phyloP scores from a whole-genome alignment of 768 basidiomycete species.

The Pisolithus tinctorius region DNA sequence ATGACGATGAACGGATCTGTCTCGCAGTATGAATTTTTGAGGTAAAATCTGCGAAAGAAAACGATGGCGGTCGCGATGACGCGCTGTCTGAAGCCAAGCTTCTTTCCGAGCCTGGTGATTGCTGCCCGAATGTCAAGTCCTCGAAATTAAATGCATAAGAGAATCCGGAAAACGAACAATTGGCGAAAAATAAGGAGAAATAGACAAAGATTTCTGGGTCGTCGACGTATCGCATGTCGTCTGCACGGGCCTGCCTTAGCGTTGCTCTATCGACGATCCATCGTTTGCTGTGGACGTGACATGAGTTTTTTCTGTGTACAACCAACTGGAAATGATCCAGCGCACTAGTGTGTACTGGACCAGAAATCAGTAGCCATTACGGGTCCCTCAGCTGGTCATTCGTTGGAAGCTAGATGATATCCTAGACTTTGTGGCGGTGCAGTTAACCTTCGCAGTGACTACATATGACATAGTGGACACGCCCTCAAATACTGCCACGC shows the following conservation, averaged over 20 bases:
- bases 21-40: conserved; percentile 93
- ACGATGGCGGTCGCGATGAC: conserved; percentile 92
- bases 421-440: too few relatives aligned
- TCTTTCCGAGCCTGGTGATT: conserved; percentile 83
- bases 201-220: conserved; percentile 74
- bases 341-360: conserved; percentile 65
- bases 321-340: conserved; percentile 10
- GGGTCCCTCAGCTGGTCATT: neutral
- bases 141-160: too few relatives aligned
- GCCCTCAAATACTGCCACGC: conserved; percentile 66
- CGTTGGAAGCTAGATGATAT: too few relatives aligned
- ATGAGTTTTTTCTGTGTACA: conserved; percentile 9
- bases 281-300: conserved; percentile 55
- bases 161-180: conserved; percentile 37
- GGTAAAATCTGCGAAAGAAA: conserved; percentile 94
- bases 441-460: too few relatives aligned
- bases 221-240: conserved; percentile 75
- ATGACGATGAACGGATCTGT: conserved; percentile 93
- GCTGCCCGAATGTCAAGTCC: conserved; percentile 34
- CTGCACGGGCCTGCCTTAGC: conserved; percentile 55
- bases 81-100: conserved; percentile 76
- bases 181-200: conserved; percentile 43
- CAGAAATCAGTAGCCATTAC: conserved; percentile 77
- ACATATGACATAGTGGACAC: neutral
- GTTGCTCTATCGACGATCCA: conserved; percentile 55